These are phyloP conservation scores for Naematelia aurantialba DNA, from an alignment of 768 basidiomycete species.

Conservation along the genomic window DNA sequence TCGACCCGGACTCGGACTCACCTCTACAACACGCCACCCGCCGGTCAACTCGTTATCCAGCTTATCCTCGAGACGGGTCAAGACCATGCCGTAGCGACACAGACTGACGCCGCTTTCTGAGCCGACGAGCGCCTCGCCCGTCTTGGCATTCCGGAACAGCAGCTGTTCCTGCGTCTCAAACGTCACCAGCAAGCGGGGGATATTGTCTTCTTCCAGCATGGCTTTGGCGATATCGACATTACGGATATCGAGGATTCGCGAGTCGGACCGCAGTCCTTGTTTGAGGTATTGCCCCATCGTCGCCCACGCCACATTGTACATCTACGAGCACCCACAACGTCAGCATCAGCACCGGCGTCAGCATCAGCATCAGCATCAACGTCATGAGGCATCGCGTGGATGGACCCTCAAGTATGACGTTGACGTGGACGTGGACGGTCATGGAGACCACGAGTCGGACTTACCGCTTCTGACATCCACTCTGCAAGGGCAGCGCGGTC, in stretches of 20 bases:
- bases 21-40: slow-evolving; percentile 98
- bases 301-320: slow-evolving; percentile 97
- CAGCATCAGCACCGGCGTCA: too few species aligned
- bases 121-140: slow-evolving; percentile 79
- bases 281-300: slow-evolving; percentile 90
- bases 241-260: slow-evolving; percentile 92
- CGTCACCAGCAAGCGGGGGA: slow-evolving; percentile 85
- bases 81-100: slow-evolving; percentile 83
- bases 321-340: slow-evolving; percentile 61
- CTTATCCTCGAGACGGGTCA: slow-evolving; percentile 84
- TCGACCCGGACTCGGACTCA: slow-evolving; percentile 47
- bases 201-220: slow-evolving; percentile 79
- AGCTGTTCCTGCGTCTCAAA: slow-evolving; percentile 93
- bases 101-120: slow-evolving; percentile 88
- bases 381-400: too few species aligned
- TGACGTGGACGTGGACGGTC: neutral
- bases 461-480: slow-evolving; percentile 94
- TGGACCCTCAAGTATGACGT: neutral
- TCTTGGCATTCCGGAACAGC: slow-evolving; percentile 82
- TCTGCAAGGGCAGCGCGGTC: slow-evolving; percentile 77
- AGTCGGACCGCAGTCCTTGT: slow-evolving; percentile 86
- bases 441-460: slow-evolving; percentile 43
- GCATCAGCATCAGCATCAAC: too few species aligned
- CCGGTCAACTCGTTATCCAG: slow-evolving; percentile 88
- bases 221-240: slow-evolving; percentile 88